A percentile compares a stretch with the other conserved stretches of the same genome.
Conservation (phyloP, 495 filamentous ascomycete genomes). For the Penicillium manginii region DNA sequence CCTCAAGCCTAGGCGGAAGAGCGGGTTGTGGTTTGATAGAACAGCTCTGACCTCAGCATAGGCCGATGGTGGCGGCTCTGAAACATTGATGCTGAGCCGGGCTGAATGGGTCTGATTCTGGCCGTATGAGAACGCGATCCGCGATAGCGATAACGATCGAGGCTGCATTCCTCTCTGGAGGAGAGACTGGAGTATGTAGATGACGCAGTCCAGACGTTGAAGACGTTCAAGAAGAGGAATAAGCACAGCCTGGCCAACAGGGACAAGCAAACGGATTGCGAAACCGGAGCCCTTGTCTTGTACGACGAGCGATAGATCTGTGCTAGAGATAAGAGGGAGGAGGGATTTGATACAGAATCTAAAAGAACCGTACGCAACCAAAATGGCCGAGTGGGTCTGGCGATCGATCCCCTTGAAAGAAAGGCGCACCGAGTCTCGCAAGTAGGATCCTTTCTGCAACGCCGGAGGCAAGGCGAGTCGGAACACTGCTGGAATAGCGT, state of each 20-base stretch:
- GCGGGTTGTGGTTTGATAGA: constrained; percentile 26
- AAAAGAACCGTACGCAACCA: constrained; percentile 46
- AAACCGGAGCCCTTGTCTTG: constrained; percentile 40
- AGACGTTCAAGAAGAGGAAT: constrained; percentile 41
- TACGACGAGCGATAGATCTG: constrained; percentile 38
- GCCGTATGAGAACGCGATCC: constrained; percentile 44
- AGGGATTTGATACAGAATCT: constrained; percentile 30
- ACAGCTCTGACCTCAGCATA: constrained; percentile 29
- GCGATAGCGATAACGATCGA: constrained; percentile 39
- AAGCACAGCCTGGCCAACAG: constrained; percentile 42
- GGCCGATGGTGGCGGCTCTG: constrained; percentile 19
- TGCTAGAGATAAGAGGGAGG: constrained; percentile 28
- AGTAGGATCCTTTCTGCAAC: constrained; percentile 31
- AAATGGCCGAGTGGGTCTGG: constrained; percentile 34
- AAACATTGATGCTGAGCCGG: constrained; percentile 34
- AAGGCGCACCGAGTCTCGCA: constrained; percentile 44
- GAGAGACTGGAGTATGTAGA: constrained; percentile 46
- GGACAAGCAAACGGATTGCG: constrained; percentile 44
- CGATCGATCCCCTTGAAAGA: constrained; percentile 47
- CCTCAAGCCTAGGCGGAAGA: constrained; percentile 37
- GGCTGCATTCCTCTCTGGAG: constrained; percentile 39
- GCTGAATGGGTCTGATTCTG: constrained; percentile 32
- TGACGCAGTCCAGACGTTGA: constrained; percentile 45
- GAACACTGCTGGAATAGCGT: constrained; percentile 36
- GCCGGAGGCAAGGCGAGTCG: constrained; percentile 35